A percentile compares a stretch with the other conserved stretches of the same genome.
phyloP scores from a whole-genome alignment of 495 filamentous ascomycete species.

The Lophiostoma macrostomum region DNA sequence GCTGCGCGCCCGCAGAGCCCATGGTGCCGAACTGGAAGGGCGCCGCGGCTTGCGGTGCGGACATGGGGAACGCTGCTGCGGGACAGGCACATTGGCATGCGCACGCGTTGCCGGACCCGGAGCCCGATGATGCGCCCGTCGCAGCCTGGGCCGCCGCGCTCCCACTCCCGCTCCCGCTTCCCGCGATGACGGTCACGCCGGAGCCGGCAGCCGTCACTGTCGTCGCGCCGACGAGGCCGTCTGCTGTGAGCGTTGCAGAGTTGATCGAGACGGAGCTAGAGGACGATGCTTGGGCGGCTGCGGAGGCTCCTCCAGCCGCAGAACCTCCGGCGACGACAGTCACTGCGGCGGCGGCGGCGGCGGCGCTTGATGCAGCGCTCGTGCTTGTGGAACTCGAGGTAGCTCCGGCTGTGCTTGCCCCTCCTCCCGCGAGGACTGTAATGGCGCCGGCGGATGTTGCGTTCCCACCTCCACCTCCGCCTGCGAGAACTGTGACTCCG shows the following conservation, averaged over 20 bases:
- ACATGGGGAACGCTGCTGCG: conserved; percentile 16
- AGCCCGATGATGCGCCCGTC: too few relatives aligned
- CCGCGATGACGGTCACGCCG: conserved; percentile 18
- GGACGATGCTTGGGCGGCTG: not conserved
- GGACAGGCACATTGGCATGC: conserved; percentile 24
- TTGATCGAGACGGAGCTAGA: conserved; percentile 2
- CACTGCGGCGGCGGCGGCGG: conserved; percentile 1
- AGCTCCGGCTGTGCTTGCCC: too few relatives aligned
- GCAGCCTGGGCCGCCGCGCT: not conserved
- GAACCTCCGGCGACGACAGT: not conserved
- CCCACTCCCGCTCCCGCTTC: not conserved
- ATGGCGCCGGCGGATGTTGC: too few relatives aligned
- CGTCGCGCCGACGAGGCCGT: not conserved
- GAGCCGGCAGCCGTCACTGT: not conserved
- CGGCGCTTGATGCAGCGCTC: not conserved
- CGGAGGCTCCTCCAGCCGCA: not conserved
- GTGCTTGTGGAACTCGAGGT: too few relatives aligned
- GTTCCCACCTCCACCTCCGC: too few relatives aligned
- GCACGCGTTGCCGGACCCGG: conserved; percentile 13
- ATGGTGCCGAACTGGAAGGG: conserved; percentile 28
- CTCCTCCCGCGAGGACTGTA: too few relatives aligned
- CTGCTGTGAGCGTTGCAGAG: conserved; percentile 3
- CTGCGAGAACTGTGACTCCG: not conserved
- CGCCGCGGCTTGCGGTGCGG: conserved; percentile 4
- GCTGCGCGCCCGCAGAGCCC: conserved; percentile 8